Conservation (phyloP, 208 protist species). For the Endotrypanum monterogeii region DNA sequence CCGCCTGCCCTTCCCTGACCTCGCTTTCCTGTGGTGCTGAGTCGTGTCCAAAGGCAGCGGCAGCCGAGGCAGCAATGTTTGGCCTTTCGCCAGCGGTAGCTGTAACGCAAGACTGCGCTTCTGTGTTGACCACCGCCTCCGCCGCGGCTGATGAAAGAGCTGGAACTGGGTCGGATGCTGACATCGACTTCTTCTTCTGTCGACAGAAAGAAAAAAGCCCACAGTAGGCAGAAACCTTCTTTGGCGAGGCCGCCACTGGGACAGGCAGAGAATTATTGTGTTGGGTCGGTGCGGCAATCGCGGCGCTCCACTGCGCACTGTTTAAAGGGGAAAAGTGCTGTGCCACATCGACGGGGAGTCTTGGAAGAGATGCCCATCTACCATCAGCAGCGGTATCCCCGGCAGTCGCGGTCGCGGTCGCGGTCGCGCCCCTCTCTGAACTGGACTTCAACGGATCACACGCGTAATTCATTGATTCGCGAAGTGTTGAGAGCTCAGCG, state of each 20-base stretch:
- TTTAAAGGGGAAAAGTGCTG: not conserved
- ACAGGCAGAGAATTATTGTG: not conserved
- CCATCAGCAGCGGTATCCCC: not conserved
- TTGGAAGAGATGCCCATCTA: not conserved
- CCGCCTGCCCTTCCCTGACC: not conserved
- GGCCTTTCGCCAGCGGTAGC: not conserved
- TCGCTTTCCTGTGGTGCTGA: not conserved
- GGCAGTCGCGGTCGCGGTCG: not conserved
- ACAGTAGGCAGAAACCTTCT: constrained; percentile 10
- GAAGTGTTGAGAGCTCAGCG: not conserved
- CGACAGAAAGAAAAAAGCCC: constrained; percentile 5
- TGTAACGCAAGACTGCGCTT: not conserved
- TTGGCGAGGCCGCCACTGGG: not conserved
- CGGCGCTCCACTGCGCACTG: not conserved
- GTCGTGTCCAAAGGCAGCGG: not conserved
- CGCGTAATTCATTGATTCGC: not conserved
- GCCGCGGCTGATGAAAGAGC: not conserved
- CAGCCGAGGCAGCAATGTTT: constrained; percentile 15
- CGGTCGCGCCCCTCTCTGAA: not conserved
- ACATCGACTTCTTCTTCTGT: not conserved
- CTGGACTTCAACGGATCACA: not conserved
- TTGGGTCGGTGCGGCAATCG: too few species aligned
- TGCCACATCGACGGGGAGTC: too few species aligned
- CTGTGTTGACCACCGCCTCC: not conserved
- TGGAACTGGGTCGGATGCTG: not conserved